Evolutionary conservation across 208 protist genomes (phyloP).

Genomic region (Trichomonas vaginalis): DNA sequence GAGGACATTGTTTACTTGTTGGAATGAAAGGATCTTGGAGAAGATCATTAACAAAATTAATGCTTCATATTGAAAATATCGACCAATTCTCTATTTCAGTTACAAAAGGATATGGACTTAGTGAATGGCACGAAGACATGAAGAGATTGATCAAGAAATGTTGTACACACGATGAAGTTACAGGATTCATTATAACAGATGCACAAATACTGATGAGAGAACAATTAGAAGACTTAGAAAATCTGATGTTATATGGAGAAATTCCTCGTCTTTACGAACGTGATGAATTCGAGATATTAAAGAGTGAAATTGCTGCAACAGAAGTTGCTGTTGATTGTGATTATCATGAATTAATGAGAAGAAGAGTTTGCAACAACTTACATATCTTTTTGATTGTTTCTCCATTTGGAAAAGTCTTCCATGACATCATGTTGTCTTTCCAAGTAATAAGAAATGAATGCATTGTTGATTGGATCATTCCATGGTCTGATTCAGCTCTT

Average conservation of each 20-base stretch:
- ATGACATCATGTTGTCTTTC: background rate
- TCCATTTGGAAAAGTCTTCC: constrained; percentile 73
- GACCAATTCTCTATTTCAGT: constrained; percentile 65
- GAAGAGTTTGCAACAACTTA: constrained; percentile 67
- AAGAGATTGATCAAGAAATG: constrained; percentile 62
- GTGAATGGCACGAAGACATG: constrained; percentile 81
- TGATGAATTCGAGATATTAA: constrained; percentile 37
- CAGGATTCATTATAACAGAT: constrained; percentile 80
- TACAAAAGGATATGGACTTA: constrained; percentile 68
- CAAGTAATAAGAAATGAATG: background rate
- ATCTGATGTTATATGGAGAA: constrained; percentile 74
- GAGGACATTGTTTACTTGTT: constrained; percentile 75
- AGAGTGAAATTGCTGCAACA: constrained; percentile 19
- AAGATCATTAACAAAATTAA: constrained; percentile 69
- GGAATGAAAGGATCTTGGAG: constrained; percentile 80
- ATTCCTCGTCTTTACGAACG: constrained; percentile 44
- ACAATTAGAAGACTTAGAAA: constrained; percentile 88
- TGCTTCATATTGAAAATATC: constrained; percentile 68
- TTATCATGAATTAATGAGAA: constrained; percentile 72
- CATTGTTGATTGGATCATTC: constrained; percentile 31
- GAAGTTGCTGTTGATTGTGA: constrained; percentile 55
- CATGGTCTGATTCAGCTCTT: constrained; percentile 84
- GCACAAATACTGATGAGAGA: constrained; percentile 71
- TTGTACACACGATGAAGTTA: constrained; percentile 67
- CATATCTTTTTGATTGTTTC: constrained; percentile 88